phyloP scores from a whole-genome alignment of 2,329 filamentous ascomycete genomes.

The Phaeosphaeriaceae sp. region DNA sequence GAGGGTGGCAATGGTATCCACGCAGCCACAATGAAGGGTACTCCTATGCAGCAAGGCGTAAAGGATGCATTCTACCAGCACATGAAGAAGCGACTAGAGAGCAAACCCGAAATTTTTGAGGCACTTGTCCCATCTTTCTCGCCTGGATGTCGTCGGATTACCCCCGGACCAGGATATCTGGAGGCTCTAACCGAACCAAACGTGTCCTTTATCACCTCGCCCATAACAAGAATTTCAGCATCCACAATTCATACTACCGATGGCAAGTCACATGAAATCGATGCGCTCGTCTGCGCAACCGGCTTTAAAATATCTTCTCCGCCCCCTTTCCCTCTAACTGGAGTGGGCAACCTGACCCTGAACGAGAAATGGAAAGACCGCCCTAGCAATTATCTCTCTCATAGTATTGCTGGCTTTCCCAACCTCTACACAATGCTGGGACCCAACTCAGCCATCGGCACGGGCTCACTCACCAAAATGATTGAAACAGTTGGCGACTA shows the following conservation, averaged over 20 bases:
- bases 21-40: conserved; percentile 44
- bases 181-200: conserved; percentile 54
- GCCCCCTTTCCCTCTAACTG: conserved; percentile 49
- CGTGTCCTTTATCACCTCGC: conserved; percentile 44
- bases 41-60: conserved; percentile 45
- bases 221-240: conserved; percentile 45
- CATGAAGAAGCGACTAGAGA: conserved; percentile 49
- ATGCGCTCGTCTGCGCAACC: conserved; percentile 55
- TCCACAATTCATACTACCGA: conserved; percentile 51
- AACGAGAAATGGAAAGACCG: conserved; percentile 44
- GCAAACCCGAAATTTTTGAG: conserved; percentile 50
- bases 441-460: conserved; percentile 50
- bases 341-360: conserved; percentile 37
- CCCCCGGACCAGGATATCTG: conserved; percentile 60
- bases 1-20: conserved; percentile 43
- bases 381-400: conserved; percentile 38
- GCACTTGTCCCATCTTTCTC: conserved; percentile 52
- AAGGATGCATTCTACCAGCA: conserved; percentile 48
- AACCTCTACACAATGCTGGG: conserved; percentile 53
- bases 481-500: conserved; percentile 50
- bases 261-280: conserved; percentile 47
- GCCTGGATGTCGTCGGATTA: conserved; percentile 57
- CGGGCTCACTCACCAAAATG: conserved; percentile 51
- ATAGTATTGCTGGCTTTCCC: conserved; percentile 41
- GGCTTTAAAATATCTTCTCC: conserved; percentile 51